These are phyloP conservation scores for Fusarium compactum DNA, from an alignment of 2,329 filamentous ascomycete genomes.

Conservation along the genomic window DNA sequence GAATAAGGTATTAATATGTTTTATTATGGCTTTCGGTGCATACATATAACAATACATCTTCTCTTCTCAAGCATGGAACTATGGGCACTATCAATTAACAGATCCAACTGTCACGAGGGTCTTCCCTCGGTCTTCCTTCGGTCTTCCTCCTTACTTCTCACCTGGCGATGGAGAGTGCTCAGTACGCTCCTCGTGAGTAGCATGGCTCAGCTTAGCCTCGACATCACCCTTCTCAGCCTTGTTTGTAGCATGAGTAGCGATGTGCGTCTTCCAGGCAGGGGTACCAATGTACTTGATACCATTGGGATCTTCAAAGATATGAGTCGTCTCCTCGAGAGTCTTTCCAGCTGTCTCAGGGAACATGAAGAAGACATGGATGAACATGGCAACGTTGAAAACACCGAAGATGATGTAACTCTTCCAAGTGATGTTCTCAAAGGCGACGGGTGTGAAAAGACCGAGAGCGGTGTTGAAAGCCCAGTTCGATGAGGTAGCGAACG, in stretches of 20 bases:
- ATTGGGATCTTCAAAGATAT: conserved; percentile 47
- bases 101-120: background rate
- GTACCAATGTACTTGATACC: conserved; percentile 40
- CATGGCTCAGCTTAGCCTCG: conserved; percentile 32
- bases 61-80: background rate
- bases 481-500: conserved; percentile 60
- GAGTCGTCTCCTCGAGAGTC: conserved; percentile 72
- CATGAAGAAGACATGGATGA: conserved; percentile 54
- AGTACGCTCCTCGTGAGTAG: conserved; percentile 11
- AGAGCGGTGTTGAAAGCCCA: conserved; percentile 58
- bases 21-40: background rate
- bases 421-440: conserved; percentile 45
- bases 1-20: background rate
- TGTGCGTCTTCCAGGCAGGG: conserved; percentile 40
- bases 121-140: rapidly evolving
- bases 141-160: conserved; percentile 14
- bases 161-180: rapidly evolving
- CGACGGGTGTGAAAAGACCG: conserved; percentile 49
- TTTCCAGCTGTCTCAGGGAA: conserved; percentile 61
- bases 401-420: conserved; percentile 41
- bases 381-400: conserved; percentile 40
- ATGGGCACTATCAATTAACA: background rate
- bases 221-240: conserved; percentile 40
- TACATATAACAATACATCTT: background rate
- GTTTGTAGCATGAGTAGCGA: conserved; percentile 12